Evolutionary conservation across 306 rosid genomes (phyloP), one percentile per base, ranked within the genome.

Genomic region (Fragaria ananassa): DNA sequence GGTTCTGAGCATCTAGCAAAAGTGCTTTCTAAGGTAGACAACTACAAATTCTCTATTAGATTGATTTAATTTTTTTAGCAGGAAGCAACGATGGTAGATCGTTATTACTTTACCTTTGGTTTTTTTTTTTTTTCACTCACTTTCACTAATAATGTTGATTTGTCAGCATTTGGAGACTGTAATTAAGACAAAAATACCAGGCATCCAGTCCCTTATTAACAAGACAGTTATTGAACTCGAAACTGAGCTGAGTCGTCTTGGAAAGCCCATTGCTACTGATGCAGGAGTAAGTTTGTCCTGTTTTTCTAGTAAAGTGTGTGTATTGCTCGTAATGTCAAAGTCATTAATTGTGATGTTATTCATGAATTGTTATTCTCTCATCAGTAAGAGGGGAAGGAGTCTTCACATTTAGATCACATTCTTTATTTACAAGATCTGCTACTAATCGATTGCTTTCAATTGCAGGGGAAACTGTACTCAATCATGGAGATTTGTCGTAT

Each of bases 1-100:
- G 98, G 98, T 56, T 93, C 98, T 18, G 98, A 93, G 86, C 96
- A 93, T 85, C 91, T 93, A 6, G 97, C 98, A 4, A 90, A 91
- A 87, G 74, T 88, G 88, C 96, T 93, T 75, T 93, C 98, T 13
- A 93, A 93, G 96, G 98, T 93, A 83, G 45, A 75, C 17, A 63
- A 29, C 19, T 27, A 23, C 71, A 64, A 46, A 81, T 65, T 57
- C 47, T 83, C 49, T 60, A 31, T 45, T n/a, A 12, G n/a, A 42
- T 50, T 41, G 41, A 0, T 15, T n/a, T 21, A 8, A 21, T 78
- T 65, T 73, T 41, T 67, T 51, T 46, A 39, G 57, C 25, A 49
- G 6, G 49, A 62, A 47, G 72, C 70, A 35, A 39, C 25, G 29
- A 21, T 61, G 12, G 35, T 46, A 62, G n/a, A 10, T 45, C 3